Percentiles rank a stretch among this genome's conserved stretches.
phyloP scores from a whole-genome alignment of 2,329 filamentous ascomycete species.

The Phialocephala sp. region DNA sequence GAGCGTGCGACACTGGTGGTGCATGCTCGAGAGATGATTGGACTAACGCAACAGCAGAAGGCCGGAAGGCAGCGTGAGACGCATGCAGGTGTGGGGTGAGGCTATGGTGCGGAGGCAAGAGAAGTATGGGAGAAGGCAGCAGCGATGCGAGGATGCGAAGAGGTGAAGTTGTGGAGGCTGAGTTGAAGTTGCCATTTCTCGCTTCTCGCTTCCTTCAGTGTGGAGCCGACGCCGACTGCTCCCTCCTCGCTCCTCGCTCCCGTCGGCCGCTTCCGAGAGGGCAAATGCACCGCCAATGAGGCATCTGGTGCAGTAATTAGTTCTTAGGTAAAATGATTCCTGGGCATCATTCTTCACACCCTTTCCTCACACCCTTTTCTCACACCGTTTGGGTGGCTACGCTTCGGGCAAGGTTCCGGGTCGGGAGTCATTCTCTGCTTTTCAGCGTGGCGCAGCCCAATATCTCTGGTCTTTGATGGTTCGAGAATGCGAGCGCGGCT shows the following conservation, averaged over 20 bases:
- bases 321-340: conserved; percentile 1
- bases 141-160: not conserved
- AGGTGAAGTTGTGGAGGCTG: conserved; percentile 5
- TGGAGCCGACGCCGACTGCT: not conserved
- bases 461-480: not conserved
- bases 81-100: conserved; percentile 2
- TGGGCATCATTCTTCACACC: not conserved
- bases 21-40: not conserved
- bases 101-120: not conserved
- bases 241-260: too few species aligned
- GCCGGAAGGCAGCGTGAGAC: not conserved
- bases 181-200: not conserved
- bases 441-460: not conserved
- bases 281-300: not conserved
- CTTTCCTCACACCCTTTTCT: not conserved
- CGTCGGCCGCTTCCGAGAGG: not conserved
- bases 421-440: not conserved
- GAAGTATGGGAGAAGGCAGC: not conserved
- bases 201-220: not conserved
- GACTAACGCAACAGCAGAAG: not conserved
- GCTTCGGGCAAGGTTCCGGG: not conserved
- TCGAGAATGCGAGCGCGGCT: not conserved
- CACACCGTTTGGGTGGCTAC: conserved; percentile 9
- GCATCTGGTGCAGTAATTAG: too few species aligned
- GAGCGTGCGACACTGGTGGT: not conserved